Base-by-base conservation (phyloP, 1,139 yeast genomes). In the Yamadazyma blattariae region DNA sequence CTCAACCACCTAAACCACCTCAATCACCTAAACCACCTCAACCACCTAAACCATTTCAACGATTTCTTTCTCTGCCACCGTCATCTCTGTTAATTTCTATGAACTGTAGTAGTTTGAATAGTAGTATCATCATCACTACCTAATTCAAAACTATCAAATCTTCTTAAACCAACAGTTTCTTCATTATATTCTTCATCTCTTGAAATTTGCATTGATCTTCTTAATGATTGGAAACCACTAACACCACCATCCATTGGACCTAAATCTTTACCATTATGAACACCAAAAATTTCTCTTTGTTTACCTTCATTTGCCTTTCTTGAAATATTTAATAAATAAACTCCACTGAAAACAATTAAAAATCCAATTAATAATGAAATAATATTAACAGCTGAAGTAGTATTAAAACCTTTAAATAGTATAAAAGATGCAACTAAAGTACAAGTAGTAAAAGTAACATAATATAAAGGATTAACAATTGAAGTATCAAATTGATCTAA, bases 401-500 rank as follows among this genome's bases (percentile, higher is more conserved):
- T 87, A 63, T 87, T 87, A 70, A 89, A 89, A 13, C 96, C 96
- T 51, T 82, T 74, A 64, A 88, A 89, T 39, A 88, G 67, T 45
- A 89, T 83, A 57, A 89, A 89, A 25, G 95, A 86, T 1, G 97
- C 96, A 37, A 77, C 71, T 48, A 88, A 71, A 0, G 96, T 89
- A 38, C 86, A 87, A 1, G 96, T 88, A 27, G 97, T 88, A 62
- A 88, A 89, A 0, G 96, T 82, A 37, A 88, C 97, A 54, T 89
- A 88, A 63, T 88, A 88, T 42, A 88, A 68, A 22, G 96, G 96
- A 58, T 89, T 88, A 38, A 88, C 96, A 46, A 89, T 85, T 1
- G 95, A 86, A 3, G 96, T 88, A 56, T 88, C 96, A 52, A 87
- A 88, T 58, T 86, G 96, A 51, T 90, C 96, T 52, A 88, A 71